Evolutionary conservation across 176 grass and related monocot species (phyloP), one percentile per base, ranked within the genome.

Genomic region (Tuctoria greenei): DNA sequence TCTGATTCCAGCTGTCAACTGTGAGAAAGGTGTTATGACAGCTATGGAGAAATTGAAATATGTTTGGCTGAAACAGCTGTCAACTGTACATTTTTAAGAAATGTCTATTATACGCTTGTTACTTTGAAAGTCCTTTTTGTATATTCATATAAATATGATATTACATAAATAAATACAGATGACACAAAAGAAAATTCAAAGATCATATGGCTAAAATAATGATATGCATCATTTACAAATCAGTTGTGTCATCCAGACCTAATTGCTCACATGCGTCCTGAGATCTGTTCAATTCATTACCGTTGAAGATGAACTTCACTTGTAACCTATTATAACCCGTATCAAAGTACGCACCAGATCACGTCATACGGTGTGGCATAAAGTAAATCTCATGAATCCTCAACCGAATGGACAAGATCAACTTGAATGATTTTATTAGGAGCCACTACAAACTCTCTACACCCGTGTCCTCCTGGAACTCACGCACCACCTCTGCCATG

Each of bases 401-500:
- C n/a, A 69, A 60, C 54, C 15, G 44, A 56, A 27, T 64, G 55
- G n/a, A 40, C 49, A 69, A 24, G 70, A 75, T 64, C 73, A 76
- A 86, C 70, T 20, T n/a, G 42, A n/a, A 24, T 5, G 47, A 59
- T 62, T 83, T 69, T 57, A 79, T 79, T 75, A 75, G 16, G 56
- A 38, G 25, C 55, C 73, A 82, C 73, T 43, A 72, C 73, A 42
- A 2, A 0, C 21, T 5, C 64, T 28, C 63, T 79, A 28, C 63
- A 74, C 39, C 45, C 21, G 84, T 74, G 74, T 87, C 80, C 67
- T 87, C 86, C 51, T 78, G 70, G 73, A 96, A 77, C 67, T 62
- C 75, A 46, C 68, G 80, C 47, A 92, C 81, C 34, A 93, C 87
- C 55, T 96, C 93, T 15, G 85, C 66, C 87, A 96, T 96, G 73